Conservation (phyloP, 106 monocot species). For the Allium sativum region DNA sequence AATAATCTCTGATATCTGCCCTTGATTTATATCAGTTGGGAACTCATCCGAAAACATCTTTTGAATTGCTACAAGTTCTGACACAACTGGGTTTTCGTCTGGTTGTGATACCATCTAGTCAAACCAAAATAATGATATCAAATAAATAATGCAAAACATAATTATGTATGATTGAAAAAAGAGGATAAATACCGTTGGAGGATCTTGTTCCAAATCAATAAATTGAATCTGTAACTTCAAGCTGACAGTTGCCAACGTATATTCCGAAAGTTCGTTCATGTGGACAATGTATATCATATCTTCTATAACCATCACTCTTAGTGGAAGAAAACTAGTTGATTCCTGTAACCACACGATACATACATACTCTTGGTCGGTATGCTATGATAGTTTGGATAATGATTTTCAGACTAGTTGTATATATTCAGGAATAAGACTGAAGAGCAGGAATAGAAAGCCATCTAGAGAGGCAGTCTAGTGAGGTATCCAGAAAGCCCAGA, state of each 20-base stretch:
- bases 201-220: constrained; percentile 63
- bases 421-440: too few species aligned
- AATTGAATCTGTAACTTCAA: constrained; percentile 30
- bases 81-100: constrained; percentile 27
- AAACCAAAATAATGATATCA: constrained; percentile 2
- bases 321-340: constrained; percentile 24
- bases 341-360: constrained; percentile 26
- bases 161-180: background rate
- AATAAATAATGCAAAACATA: background rate
- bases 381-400: too few species aligned
- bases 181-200: constrained; percentile 39
- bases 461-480: too few species aligned
- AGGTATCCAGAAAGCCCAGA: too few species aligned
- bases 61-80: constrained; percentile 52
- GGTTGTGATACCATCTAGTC: constrained; percentile 36
- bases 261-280: constrained; percentile 46
- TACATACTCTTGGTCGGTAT: too few species aligned
- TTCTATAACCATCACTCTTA: constrained; percentile 75
- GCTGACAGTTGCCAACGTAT: constrained; percentile 20
- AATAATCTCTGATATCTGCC: constrained; percentile 22
- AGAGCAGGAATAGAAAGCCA: too few species aligned
- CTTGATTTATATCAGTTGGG: constrained; percentile 19
- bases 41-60: constrained; percentile 50
- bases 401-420: too few species aligned
- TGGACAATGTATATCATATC: constrained; percentile 89